phyloP scores from a whole-genome alignment of 495 filamentous ascomycete genomes.

The Penicillium egyptiacum region DNA sequence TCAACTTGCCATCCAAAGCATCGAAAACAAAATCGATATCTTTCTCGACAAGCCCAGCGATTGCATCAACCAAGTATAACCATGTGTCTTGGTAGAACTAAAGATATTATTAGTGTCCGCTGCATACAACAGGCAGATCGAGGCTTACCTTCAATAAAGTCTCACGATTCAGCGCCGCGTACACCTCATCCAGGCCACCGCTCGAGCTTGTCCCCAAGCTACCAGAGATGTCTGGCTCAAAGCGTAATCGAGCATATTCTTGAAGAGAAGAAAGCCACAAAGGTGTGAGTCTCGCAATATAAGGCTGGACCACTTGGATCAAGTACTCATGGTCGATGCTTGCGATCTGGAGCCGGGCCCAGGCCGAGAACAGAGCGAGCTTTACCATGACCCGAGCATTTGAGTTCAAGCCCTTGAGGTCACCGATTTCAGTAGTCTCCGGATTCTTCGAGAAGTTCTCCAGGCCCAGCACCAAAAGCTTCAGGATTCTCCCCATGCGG shows the following conservation, averaged over 20 bases:
- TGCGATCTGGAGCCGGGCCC: slow-evolving; percentile 97
- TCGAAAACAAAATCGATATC: slow-evolving; percentile 98
- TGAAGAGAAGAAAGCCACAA: slow-evolving; percentile 91
- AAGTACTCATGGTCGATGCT: slow-evolving; percentile 92
- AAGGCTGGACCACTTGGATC: slow-evolving; percentile 82
- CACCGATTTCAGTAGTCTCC: slow-evolving; percentile 86
- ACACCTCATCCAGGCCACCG: slow-evolving; percentile 82
- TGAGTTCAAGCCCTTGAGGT: slow-evolving; percentile 87
- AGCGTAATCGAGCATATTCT: slow-evolving; percentile 90
- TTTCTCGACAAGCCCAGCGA: slow-evolving; percentile 94
- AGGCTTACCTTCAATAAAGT: slow-evolving; percentile 70
- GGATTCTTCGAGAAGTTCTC: slow-evolving; percentile 85
- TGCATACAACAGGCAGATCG: neutral
- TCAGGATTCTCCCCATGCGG: slow-evolving; percentile 95
- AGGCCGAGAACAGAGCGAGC: slow-evolving; percentile 94
- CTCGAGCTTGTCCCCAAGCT: slow-evolving; percentile 69
- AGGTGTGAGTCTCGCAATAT: slow-evolving; percentile 83
- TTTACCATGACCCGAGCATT: slow-evolving; percentile 99
- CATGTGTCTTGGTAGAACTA: slow-evolving; percentile 97
- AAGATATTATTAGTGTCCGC: slow-evolving; percentile 22
- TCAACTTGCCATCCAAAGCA: slow-evolving; percentile 80
- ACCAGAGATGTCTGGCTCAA: slow-evolving; percentile 95
- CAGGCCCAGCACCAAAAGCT: slow-evolving; percentile 84
- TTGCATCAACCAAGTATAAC: slow-evolving; percentile 95
- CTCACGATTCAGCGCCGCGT: slow-evolving; percentile 90